Evolutionary conservation across 2,329 filamentous ascomycete genomes (phyloP).

Genomic region (Diaporthe sp.): DNA sequence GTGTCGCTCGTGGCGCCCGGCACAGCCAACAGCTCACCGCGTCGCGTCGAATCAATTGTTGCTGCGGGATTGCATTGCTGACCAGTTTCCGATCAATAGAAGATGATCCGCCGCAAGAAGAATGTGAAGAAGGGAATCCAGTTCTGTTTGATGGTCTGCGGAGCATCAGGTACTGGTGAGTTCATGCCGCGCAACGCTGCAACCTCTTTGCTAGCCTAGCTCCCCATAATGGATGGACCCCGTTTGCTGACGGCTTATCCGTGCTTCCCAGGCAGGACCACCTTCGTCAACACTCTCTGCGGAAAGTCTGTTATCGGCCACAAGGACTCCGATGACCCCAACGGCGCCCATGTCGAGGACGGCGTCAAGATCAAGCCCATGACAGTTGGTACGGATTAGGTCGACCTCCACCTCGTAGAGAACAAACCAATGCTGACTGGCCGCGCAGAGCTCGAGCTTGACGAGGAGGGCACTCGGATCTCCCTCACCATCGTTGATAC

Average conservation of each 20-base stretch:
- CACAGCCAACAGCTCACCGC: slow-evolving; percentile 2
- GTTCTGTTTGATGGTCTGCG: slow-evolving; percentile 99
- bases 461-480: slow-evolving; percentile 98
- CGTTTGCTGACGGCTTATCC: slow-evolving; percentile 36
- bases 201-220: slow-evolving; percentile 23
- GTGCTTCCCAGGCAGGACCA: slow-evolving; percentile 81
- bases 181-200: slow-evolving; percentile 43
- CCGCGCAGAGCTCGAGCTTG: slow-evolving; percentile 84
- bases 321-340: slow-evolving; percentile 93
- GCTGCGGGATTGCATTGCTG: slow-evolving; percentile 44
- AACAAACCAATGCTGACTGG: slow-evolving; percentile 42
- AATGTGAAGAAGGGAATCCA: slow-evolving; percentile 99
- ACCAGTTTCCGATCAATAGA: slow-evolving; percentile 61
- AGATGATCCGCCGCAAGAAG: slow-evolving; percentile 99
- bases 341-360: slow-evolving; percentile 91
- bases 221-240: slow-evolving; percentile 29
- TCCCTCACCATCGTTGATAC: slow-evolving; percentile 99
- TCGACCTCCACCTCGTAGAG: slow-evolving; percentile 27
- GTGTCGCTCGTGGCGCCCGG: slow-evolving; percentile 6
- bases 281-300: slow-evolving; percentile 99
- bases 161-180: slow-evolving; percentile 97
- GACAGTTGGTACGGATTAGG: slow-evolving; percentile 82
- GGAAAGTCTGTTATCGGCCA: slow-evolving; percentile 90
- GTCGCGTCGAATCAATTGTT: slow-evolving; percentile 36
- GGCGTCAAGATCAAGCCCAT: slow-evolving; percentile 98